Evolutionary conservation across 2,329 filamentous ascomycete species (phyloP).

Genomic region (Fusarium odoratissimum): DNA sequence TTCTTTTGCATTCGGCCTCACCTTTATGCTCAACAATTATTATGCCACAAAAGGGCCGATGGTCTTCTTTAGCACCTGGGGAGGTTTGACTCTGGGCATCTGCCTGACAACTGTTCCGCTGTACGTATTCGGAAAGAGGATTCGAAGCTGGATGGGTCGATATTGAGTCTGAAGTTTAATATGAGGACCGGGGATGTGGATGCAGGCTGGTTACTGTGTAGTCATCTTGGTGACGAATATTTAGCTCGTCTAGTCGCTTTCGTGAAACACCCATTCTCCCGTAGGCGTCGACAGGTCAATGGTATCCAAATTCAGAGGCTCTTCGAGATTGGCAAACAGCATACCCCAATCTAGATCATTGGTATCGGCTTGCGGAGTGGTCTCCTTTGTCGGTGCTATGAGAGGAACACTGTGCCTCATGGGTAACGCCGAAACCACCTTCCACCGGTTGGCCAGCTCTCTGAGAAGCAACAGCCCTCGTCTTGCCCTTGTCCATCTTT

Average conservation of each 20-base stretch:
- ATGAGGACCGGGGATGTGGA: too few relatives aligned
- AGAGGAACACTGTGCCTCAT: neutral
- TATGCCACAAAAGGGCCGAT: neutral
- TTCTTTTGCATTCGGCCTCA: neutral
- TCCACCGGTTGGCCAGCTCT: neutral
- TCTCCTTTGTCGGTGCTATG: neutral
- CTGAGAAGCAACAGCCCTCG: neutral
- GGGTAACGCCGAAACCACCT: neutral
- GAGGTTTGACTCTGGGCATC: neutral
- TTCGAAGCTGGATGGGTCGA: neutral
- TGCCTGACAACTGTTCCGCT: conserved; percentile 1
- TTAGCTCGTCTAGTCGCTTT: neutral
- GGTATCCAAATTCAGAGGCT: neutral
- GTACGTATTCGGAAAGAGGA: neutral
- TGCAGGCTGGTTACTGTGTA: too few relatives aligned
- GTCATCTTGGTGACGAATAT: too few relatives aligned
- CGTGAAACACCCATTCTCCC: neutral
- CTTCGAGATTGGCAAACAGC: neutral
- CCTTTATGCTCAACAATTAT: conserved; percentile 4
- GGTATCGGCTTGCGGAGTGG: neutral
- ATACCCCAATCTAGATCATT: neutral
- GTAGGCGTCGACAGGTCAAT: neutral
- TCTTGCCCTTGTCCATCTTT: neutral
- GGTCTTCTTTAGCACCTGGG: conserved; percentile 5
- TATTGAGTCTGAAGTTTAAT: too few relatives aligned